These are phyloP conservation scores for Kalanchoe fedtschenkoi DNA, from an alignment of 164 flowering plant species.

Conservation along the genomic window DNA sequence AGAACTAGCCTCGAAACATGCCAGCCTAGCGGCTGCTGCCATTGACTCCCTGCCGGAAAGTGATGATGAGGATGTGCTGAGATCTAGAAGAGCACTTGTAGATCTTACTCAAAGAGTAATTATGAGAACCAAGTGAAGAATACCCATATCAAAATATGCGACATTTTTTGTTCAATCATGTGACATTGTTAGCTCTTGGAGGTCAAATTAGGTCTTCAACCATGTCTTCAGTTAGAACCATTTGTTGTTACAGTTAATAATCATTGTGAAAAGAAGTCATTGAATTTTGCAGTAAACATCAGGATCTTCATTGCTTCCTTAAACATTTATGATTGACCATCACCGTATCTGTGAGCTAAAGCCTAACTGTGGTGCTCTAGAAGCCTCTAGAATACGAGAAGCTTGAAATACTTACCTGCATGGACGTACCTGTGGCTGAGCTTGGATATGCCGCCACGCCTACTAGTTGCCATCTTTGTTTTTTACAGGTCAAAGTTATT, in stretches of 20 bases:
- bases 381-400: no score
- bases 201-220: not conserved
- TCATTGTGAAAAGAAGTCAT: not conserved
- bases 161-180: not conserved
- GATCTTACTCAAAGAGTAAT: conserved; percentile 71
- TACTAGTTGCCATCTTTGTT: not conserved
- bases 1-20: conserved; percentile 75
- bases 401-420: no score
- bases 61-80: conserved; percentile 54
- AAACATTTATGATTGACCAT: not conserved
- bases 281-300: no score
- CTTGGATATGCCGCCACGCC: no score
- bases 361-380: no score
- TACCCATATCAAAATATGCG: not conserved
- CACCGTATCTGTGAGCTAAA: not conserved
- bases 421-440: no score
- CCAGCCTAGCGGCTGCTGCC: conserved; percentile 71
- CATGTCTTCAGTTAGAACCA: not conserved
- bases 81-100: conserved; percentile 73
- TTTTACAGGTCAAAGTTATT: not conserved
- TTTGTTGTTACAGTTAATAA: not conserved
- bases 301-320: not conserved
- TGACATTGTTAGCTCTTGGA: not conserved
- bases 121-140: conserved; percentile 58
- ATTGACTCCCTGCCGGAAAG: conserved; percentile 71